These are phyloP conservation scores for Tephrocybe sp. DNA, from an alignment of 768 basidiomycete species.

Conservation along the genomic window DNA sequence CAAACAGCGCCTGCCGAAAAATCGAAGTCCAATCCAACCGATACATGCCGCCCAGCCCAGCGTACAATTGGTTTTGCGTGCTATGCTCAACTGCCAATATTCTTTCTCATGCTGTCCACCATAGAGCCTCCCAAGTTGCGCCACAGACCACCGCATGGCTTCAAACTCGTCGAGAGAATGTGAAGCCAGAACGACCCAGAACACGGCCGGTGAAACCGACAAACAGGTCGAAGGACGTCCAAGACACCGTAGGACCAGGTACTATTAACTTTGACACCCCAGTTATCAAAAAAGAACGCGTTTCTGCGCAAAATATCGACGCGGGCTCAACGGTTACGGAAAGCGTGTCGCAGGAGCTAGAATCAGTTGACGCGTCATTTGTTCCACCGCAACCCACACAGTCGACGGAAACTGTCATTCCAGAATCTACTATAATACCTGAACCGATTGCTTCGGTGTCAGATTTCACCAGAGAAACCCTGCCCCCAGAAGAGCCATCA, in stretches of 20 bases:
- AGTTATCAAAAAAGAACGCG: neutral
- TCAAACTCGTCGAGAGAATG: conserved; percentile 8
- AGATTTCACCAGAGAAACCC: too few species aligned
- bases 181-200: neutral
- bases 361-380: neutral
- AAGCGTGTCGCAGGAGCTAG: neutral
- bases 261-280: neutral
- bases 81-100: conserved; percentile 61
- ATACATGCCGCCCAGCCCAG: conserved; percentile 67
- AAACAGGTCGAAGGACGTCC: neutral
- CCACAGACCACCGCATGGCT: conserved; percentile 20
- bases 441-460: too few species aligned
- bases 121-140: conserved; percentile 47
- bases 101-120: conserved; percentile 58
- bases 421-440: too few species aligned
- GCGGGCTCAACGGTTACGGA: neutral
- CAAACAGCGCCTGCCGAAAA: conserved; percentile 4
- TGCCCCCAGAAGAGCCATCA: neutral
- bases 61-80: conserved; percentile 74
- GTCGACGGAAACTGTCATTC: neutral
- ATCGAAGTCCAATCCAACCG: neutral
- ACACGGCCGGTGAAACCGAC: neutral
- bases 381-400: neutral
- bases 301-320: neutral
- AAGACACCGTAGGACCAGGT: neutral